These are phyloP conservation scores for Starmera dryadoides DNA, from an alignment of 805 yeast species.

Conservation along the genomic window DNA sequence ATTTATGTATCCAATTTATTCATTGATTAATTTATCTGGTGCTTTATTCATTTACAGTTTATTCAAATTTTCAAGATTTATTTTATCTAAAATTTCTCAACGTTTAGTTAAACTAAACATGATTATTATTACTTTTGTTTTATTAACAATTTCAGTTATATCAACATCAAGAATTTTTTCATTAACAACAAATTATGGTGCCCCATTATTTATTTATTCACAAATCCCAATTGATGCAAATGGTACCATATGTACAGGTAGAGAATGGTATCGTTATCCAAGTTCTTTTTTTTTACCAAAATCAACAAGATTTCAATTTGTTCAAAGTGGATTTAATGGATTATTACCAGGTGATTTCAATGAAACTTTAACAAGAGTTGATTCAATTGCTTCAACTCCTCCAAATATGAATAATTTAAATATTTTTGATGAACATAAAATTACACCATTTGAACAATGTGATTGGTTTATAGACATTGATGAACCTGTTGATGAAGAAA, in stretches of 20 bases:
- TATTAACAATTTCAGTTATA: conserved; percentile 14
- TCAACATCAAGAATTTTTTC: conserved; percentile 52
- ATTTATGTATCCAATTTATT: conserved; percentile 80
- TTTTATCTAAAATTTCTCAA: neutral
- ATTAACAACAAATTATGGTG: conserved; percentile 57
- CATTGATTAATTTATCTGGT: conserved; percentile 57
- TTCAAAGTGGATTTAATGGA: conserved; percentile 77
- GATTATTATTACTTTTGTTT: neutral
- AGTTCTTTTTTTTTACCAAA: conserved; percentile 75
- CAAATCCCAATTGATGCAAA: conserved; percentile 26
- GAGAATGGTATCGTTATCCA: conserved; percentile 94
- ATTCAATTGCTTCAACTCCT: conserved; percentile 44
- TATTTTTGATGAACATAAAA: conserved; percentile 50
- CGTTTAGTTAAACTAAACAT: neutral
- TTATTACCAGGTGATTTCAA: conserved; percentile 81
- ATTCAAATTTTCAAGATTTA: conserved; percentile 8
- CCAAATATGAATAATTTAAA: conserved; percentile 71
- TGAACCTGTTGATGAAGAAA: conserved; percentile 38
- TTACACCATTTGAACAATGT: conserved; percentile 45
- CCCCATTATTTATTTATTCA: conserved; percentile 60
- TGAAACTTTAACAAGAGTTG: conserved; percentile 31
- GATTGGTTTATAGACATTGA: conserved; percentile 65
- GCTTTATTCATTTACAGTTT: conserved; percentile 35
- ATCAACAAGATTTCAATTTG: conserved; percentile 56
- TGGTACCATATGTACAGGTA: conserved; percentile 74